A percentile compares a stretch with the other conserved stretches of the same genome.
phyloP scores from a whole-genome alignment of 1,284 basidiomycete species.

The Trametes polyzona region DNA sequence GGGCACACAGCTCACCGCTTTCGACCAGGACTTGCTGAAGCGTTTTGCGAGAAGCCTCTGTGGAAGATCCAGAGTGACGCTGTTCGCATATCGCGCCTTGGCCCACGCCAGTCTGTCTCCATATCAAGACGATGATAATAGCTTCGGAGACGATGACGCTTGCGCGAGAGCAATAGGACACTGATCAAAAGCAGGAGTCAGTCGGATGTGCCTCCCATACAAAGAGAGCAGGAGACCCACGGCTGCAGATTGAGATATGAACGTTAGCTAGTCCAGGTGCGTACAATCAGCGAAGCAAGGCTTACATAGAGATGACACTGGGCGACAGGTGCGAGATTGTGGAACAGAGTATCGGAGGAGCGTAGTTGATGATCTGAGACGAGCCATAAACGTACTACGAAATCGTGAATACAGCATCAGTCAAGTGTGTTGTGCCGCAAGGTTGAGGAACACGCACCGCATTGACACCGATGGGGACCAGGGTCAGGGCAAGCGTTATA shows the following conservation, averaged over 20 bases:
- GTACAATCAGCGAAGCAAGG: no score
- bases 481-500: background rate
- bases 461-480: background rate
- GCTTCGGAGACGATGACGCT: constrained; percentile 3
- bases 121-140: background rate
- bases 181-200: background rate
- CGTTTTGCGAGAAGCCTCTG: no score
- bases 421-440: background rate
- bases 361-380: background rate
- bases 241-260: no score
- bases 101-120: background rate
- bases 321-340: background rate
- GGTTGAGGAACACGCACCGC: no score
- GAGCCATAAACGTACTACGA: background rate
- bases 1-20: background rate
- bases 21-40: background rate
- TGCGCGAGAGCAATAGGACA: constrained; percentile 1
- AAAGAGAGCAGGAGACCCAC: no score
- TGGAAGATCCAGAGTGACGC: no score
- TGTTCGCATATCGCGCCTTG: no score
- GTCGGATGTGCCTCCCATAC: background rate
- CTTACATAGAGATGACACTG: background rate
- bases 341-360: background rate
- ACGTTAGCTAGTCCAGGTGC: no score
- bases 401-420: no score